Evolutionary conservation across 2,329 filamentous ascomycete species (phyloP).

Genomic region (Aspergillus glaucus): DNA sequence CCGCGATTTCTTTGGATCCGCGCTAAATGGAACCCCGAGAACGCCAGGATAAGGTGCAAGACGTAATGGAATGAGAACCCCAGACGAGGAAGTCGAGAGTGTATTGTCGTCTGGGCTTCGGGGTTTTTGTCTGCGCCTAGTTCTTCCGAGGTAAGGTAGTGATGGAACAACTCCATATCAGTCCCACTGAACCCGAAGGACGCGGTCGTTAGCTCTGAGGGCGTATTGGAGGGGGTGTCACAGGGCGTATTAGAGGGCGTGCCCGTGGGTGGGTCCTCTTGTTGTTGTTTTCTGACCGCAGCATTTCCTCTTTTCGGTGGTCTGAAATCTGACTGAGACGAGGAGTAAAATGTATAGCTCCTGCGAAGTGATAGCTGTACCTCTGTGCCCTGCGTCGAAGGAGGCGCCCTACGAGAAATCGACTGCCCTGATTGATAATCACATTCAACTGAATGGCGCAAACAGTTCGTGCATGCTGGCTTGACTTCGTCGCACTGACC

Average conservation of each 20-base stretch:
- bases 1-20: background rate
- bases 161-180: slow-evolving; percentile 12
- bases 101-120: background rate
- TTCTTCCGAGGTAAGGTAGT: slow-evolving; percentile 7
- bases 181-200: slow-evolving; percentile 9
- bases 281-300: too few relatives aligned
- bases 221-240: too few relatives aligned
- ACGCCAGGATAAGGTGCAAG: slow-evolving; percentile 8
- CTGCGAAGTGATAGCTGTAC: background rate
- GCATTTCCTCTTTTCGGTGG: slow-evolving; percentile 4
- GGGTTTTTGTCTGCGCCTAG: background rate
- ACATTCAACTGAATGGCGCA: slow-evolving; percentile 8
- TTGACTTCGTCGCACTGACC: slow-evolving; percentile 8
- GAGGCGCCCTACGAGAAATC: background rate
- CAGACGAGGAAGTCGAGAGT: slow-evolving; percentile 3
- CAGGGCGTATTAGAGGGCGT: too few relatives aligned
- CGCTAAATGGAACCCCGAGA: slow-evolving; percentile 8
- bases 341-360: slow-evolving; percentile 4
- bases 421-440: slow-evolving; percentile 2
- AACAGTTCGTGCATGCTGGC: slow-evolving; percentile 8
- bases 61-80: slow-evolving; percentile 9
- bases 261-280: background rate
- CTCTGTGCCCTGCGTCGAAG: background rate
- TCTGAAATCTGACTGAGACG: slow-evolving; percentile 4
- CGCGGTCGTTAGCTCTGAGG: background rate